A percentile compares a stretch with the other conserved stretches of the same genome.
Conservation (phyloP, 2,329 filamentous ascomycete species). For the Fusarium beomiforme region DNA sequence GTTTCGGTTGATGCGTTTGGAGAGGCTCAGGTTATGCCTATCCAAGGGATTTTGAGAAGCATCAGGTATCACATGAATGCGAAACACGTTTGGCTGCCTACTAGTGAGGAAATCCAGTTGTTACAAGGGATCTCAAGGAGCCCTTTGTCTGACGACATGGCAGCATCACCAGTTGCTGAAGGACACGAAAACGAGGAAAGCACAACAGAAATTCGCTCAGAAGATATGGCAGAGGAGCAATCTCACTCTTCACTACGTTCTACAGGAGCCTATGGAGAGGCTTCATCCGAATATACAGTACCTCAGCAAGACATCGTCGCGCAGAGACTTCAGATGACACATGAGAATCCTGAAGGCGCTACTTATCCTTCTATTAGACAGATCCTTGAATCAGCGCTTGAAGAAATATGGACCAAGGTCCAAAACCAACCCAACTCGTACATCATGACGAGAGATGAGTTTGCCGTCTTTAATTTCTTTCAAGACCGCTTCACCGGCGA, state of each 20-base stretch:
- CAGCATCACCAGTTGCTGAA: background rate
- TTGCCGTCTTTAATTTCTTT: slow-evolving; percentile 88
- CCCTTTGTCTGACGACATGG: accelerated
- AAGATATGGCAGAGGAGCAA: background rate
- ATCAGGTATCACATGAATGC: background rate
- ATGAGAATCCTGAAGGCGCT: slow-evolving; percentile 74
- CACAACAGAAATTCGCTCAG: background rate
- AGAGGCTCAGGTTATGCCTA: background rate
- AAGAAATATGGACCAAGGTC: slow-evolving; percentile 74
- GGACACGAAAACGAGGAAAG: background rate
- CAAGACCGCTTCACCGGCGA: slow-evolving; percentile 71
- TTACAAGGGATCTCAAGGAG: background rate
- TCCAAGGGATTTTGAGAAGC: background rate
- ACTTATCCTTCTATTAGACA: slow-evolving; percentile 69
- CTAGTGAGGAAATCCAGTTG: accelerated
- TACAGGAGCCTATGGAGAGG: background rate
- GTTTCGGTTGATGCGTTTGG: background rate
- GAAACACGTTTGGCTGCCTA: background rate
- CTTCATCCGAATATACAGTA: slow-evolving; percentile 12
- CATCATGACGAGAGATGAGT: slow-evolving; percentile 80
- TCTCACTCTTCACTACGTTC: accelerated
- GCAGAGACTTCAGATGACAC: slow-evolving; percentile 78
- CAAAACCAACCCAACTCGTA: slow-evolving; percentile 72
- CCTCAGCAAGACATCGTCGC: slow-evolving; percentile 57
- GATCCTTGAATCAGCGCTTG: slow-evolving; percentile 72